Percentiles rank a stretch among this genome's conserved stretches.
phyloP scores from a whole-genome alignment of 192 early-diverging fungal genomes.

The Funneliformis geosporum region DNA sequence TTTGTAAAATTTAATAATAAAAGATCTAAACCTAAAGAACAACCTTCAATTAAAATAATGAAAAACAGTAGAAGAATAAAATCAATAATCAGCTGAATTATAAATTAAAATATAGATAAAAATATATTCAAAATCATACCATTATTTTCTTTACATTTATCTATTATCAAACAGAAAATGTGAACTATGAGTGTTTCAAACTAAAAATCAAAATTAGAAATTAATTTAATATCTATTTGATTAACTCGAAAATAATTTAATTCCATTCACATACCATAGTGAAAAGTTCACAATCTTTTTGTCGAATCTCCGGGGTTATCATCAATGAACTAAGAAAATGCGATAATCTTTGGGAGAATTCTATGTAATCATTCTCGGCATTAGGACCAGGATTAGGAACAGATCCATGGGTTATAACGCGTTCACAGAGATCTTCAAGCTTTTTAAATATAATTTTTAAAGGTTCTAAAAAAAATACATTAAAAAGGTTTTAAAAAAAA shows the following conservation, averaged over 20 bases:
- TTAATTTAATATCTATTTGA: background rate
- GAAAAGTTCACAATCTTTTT: background rate
- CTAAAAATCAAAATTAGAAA: background rate
- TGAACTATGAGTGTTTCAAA: background rate
- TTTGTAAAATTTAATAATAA: background rate
- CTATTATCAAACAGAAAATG: background rate
- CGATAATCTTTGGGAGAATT: constrained; percentile 21
- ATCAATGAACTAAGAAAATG: constrained; percentile 6
- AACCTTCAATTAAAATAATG: constrained; percentile 1
- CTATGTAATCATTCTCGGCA: constrained; percentile 4
- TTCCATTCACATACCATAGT: background rate
- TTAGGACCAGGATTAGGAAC: background rate
- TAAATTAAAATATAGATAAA: no score
- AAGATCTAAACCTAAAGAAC: constrained; percentile 1
- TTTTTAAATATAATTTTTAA: background rate
- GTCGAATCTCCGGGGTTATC: background rate
- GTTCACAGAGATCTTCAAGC: background rate
- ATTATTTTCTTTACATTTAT: constrained; percentile 10
- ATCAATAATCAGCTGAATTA: no score
- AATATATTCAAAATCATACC: background rate
- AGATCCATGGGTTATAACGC: background rate
- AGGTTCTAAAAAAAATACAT: background rate
- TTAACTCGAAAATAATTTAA: background rate
- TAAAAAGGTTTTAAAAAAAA: background rate
- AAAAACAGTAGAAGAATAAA: background rate